phyloP scores from a whole-genome alignment of 768 basidiomycete species.

The Psilocybe sp. region DNA sequence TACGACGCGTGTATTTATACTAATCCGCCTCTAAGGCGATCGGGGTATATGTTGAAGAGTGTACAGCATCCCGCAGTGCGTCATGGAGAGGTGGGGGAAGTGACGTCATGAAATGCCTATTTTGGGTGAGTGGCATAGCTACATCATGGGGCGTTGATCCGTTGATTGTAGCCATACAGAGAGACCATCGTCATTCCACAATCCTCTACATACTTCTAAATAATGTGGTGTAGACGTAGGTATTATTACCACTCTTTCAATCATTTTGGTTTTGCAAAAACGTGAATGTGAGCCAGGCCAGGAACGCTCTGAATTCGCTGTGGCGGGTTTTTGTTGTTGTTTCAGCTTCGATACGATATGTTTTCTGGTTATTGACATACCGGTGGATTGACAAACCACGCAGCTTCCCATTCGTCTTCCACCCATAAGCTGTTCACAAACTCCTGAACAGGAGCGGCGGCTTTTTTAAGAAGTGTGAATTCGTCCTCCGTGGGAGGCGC shows the following conservation, averaged over 20 bases:
- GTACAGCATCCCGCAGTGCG: too few relatives aligned
- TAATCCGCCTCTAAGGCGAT: too few relatives aligned
- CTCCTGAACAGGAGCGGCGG: constrained; percentile 54
- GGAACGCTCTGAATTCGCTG: constrained; percentile 83
- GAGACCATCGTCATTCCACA: too few relatives aligned
- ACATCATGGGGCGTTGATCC: too few relatives aligned
- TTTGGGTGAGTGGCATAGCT: too few relatives aligned
- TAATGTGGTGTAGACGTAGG: too few relatives aligned
- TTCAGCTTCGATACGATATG: neutral
- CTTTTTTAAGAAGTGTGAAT: constrained; percentile 44
- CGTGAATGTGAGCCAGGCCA: constrained; percentile 82
- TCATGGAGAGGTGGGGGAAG: too few relatives aligned
- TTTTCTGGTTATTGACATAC: constrained; percentile 38
- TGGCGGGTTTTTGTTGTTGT: neutral
- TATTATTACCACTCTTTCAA: neutral
- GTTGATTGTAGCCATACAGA: too few relatives aligned
- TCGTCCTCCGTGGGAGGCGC: constrained; percentile 52
- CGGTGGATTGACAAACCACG: constrained; percentile 89
- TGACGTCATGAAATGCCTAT: too few relatives aligned
- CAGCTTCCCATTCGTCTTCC: constrained; percentile 81
- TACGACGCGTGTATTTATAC: too few relatives aligned
- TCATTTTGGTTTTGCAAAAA: constrained; percentile 59
- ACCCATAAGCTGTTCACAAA: constrained; percentile 69
- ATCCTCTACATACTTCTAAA: too few relatives aligned
- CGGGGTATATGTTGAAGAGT: too few relatives aligned